These are phyloP conservation scores for Mycocentrospora acerina DNA, from an alignment of 2,329 filamentous ascomycete genomes.

Conservation along the genomic window DNA sequence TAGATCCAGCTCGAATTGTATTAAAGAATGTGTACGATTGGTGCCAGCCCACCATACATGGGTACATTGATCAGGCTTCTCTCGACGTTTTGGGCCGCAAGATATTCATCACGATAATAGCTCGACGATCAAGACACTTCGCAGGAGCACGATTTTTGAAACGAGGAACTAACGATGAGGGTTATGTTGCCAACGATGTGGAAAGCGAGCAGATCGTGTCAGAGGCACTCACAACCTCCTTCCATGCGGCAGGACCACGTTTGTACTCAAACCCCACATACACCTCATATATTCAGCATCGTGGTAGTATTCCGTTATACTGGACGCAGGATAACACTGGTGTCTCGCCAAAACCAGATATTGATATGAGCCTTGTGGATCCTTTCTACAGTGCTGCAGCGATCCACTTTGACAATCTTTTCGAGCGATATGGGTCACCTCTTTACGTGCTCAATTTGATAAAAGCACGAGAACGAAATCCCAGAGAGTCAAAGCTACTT, in stretches of 20 bases:
- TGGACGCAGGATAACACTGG: conserved; percentile 97
- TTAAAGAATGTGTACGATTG: conserved; percentile 87
- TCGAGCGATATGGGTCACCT: conserved; percentile 88
- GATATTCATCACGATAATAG: conserved; percentile 92
- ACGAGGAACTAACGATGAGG: conserved; percentile 88
- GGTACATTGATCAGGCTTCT: conserved; percentile 88
- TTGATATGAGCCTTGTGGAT: conserved; percentile 92
- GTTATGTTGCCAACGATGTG: conserved; percentile 97
- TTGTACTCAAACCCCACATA: conserved; percentile 88
- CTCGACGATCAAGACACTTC: conserved; percentile 86
- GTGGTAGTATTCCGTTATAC: conserved; percentile 93
- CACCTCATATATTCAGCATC: conserved; percentile 94
- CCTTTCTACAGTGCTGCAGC: conserved; percentile 94
- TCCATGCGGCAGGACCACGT: conserved; percentile 84
- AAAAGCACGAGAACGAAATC: conserved; percentile 79
- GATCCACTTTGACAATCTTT: conserved; percentile 91
- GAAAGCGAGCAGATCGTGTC: conserved; percentile 98
- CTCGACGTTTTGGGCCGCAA: conserved; percentile 77
- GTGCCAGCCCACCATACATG: conserved; percentile 94
- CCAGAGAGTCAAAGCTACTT: conserved; percentile 87
- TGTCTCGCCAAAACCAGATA: conserved; percentile 93
- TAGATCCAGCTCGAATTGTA: conserved; percentile 69
- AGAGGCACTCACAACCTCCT: conserved; percentile 90
- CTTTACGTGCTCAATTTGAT: conserved; percentile 91
- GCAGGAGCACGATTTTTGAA: conserved; percentile 94